Conservation (phyloP, 768 basidiomycete genomes). For the Pisolithus tinctorius region DNA sequence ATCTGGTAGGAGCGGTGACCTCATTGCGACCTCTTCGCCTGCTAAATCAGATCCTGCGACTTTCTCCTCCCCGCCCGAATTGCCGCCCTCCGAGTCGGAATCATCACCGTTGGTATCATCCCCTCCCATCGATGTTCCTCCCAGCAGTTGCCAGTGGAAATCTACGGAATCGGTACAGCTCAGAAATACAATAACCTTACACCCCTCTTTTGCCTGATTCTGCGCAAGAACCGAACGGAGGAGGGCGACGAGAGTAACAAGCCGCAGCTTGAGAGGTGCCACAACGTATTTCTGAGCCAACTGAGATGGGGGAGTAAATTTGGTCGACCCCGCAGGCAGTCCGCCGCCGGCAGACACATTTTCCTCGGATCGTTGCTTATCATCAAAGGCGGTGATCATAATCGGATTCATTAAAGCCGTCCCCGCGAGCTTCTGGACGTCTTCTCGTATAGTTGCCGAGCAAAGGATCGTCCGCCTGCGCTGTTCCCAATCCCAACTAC, state of each 20-base stretch:
- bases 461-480: constrained; percentile 84
- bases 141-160: constrained; percentile 87
- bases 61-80: constrained; percentile 20
- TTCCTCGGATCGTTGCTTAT: constrained; percentile 16
- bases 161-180: constrained; percentile 98
- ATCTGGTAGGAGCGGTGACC: constrained; percentile 73
- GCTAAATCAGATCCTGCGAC: constrained; percentile 17
- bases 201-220: constrained; percentile 42
- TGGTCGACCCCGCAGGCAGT: constrained; percentile 30
- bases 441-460: constrained; percentile 93
- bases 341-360: constrained; percentile 9
- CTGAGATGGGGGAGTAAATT: constrained; percentile 92
- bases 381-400: constrained; percentile 72
- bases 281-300: constrained; percentile 86
- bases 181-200: constrained; percentile 89
- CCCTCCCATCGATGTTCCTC: constrained; percentile 60
- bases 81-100: constrained; percentile 18
- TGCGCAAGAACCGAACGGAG: constrained; percentile 74
- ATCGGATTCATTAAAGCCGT: constrained; percentile 71
- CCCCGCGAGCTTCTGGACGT: constrained; percentile 90
- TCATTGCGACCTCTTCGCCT: constrained; percentile 43
- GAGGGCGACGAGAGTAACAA: constrained; percentile 84
- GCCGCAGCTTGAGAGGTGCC: constrained; percentile 87
- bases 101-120: constrained; percentile 19
- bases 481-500: constrained; percentile 80